phyloP scores from a whole-genome alignment of 768 basidiomycete species.

The Calocera viscosa region DNA sequence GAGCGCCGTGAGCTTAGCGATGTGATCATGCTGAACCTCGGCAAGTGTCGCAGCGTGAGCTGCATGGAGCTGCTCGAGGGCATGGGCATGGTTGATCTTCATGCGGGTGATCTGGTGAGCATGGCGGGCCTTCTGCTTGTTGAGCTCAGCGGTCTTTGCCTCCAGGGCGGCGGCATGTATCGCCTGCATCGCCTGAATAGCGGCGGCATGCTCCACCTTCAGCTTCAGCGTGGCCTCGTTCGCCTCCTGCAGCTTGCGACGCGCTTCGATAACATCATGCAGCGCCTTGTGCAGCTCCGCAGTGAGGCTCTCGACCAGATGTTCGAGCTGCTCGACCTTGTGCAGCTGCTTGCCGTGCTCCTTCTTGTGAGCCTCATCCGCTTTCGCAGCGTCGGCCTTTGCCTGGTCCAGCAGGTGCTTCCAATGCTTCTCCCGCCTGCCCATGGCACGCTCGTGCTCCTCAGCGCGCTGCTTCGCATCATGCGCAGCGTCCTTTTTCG shows the following conservation, averaged over 20 bases:
- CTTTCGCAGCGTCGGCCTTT: neutral
- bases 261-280: neutral
- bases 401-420: neutral
- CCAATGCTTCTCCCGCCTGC: neutral
- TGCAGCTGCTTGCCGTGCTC: neutral
- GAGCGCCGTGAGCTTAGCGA: neutral
- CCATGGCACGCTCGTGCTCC: conserved; percentile 16
- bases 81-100: neutral
- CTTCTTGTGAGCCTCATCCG: neutral
- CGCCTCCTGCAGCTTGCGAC: neutral
- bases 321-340: neutral
- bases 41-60: neutral
- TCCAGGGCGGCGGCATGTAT: neutral
- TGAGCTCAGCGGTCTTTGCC: neutral
- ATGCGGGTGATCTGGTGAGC: neutral
- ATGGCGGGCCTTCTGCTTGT: neutral
- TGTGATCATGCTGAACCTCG: neutral
- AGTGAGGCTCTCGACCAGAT: neutral
- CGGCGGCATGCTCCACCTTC: neutral
- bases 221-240: neutral
- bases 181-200: neutral
- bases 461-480: conserved; percentile 9
- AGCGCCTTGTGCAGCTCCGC: neutral
- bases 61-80: neutral
- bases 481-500: neutral